These are phyloP conservation scores for Penicillium nordicum DNA, from an alignment of 2,329 filamentous ascomycete genomes.

Conservation along the genomic window DNA sequence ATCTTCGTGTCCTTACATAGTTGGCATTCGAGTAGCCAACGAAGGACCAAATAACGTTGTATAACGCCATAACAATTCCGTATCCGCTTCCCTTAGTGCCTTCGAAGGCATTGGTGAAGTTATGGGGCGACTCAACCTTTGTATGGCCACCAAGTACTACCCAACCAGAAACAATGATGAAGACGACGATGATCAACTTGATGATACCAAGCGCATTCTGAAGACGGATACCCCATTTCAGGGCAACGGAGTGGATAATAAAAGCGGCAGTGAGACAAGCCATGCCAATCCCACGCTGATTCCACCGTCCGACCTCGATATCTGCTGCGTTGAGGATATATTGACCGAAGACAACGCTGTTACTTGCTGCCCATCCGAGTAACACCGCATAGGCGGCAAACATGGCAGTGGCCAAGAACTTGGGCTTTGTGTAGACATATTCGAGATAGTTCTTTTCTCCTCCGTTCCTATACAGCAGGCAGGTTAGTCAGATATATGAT, in stretches of 20 bases:
- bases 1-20: conserved; percentile 45
- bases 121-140: conserved; percentile 36
- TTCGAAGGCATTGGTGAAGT: conserved; percentile 40
- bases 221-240: conserved; percentile 48
- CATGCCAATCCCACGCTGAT: conserved; percentile 49
- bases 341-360: conserved; percentile 52
- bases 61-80: conserved; percentile 57
- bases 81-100: conserved; percentile 38
- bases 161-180: conserved; percentile 46
- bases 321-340: conserved; percentile 50
- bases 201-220: conserved; percentile 50
- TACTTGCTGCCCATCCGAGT: conserved; percentile 52
- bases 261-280: conserved; percentile 48
- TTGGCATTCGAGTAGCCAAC: conserved; percentile 61
- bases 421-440: conserved; percentile 51
- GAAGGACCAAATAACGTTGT: conserved; percentile 62
- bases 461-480: conserved; percentile 41
- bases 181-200: conserved; percentile 50
- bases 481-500: conserved; percentile 1
- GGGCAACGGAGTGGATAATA: conserved; percentile 46
- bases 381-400: conserved; percentile 52
- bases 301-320: conserved; percentile 46
- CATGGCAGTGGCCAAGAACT: conserved; percentile 53
- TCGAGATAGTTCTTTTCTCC: conserved; percentile 56
- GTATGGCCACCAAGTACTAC: conserved; percentile 41